These are phyloP conservation scores for Ogataea kodamae DNA, from an alignment of 805 yeast species.

Conservation along the genomic window DNA sequence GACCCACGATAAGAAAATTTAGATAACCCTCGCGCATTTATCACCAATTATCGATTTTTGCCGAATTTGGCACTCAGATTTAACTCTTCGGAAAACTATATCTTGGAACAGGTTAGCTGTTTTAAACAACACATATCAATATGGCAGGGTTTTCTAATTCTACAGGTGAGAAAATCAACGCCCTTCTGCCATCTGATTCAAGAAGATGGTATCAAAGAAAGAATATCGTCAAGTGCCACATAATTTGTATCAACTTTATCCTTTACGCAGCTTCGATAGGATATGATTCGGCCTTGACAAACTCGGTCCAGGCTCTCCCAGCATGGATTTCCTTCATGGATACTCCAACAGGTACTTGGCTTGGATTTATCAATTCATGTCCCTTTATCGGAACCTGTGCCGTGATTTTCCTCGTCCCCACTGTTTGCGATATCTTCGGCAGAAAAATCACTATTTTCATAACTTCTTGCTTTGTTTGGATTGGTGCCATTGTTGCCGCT, in stretches of 20 bases:
- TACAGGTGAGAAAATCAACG: constrained; percentile 1
- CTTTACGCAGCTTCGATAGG: constrained; percentile 9
- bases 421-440: constrained; percentile 36
- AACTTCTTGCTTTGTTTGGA: constrained; percentile 48
- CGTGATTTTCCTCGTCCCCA: constrained; percentile 1
- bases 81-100: too few species aligned
- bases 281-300: constrained; percentile 29
- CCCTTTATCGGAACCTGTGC: neutral
- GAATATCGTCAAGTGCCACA: constrained; percentile 1
- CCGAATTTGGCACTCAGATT: too few species aligned
- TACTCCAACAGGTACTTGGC: constrained; percentile 13
- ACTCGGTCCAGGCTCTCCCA: constrained; percentile 14
- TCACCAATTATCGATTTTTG: too few species aligned
- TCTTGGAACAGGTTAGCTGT: too few species aligned
- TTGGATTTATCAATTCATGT: constrained; percentile 25
- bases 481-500: constrained; percentile 52
- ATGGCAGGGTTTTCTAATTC: neutral
- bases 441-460: constrained; percentile 52
- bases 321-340: constrained; percentile 14
- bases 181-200: neutral
- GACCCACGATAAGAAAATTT: too few species aligned
- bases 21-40: too few species aligned
- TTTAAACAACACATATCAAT: too few species aligned
- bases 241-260: constrained; percentile 1
- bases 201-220: constrained; percentile 3